Evolutionary conservation across 257 asterid species (phyloP), one percentile per base, ranked within the genome.

Genomic region (Phtheirospermum japonicum): DNA sequence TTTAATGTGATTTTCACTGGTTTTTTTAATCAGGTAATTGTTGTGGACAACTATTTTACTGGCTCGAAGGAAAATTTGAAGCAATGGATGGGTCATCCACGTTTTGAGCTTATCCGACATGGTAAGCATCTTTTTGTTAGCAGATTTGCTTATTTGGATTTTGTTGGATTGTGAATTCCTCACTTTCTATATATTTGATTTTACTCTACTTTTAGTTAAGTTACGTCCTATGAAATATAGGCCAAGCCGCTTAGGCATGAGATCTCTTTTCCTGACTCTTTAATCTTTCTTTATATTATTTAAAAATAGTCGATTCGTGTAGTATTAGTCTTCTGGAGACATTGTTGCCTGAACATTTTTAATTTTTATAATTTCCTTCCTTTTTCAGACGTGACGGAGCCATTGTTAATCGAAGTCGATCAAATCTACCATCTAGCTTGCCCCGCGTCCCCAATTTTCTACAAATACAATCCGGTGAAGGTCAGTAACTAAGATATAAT

Each of bases 401-500:
- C 98, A 26, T 62, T 91, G 75, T 68, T 91, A 69, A 43, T 91
- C 10, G 8, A 34, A 1, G 45, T 37, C 4, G 45, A 37, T 37
- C 45, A 12, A 37, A 37, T 37, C 45, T 37, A 37, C 45, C 45
- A 37, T 37, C 45, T 37, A 6, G 45, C 45, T 37, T 37, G 45
- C 45, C 45, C 12, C 59, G 98, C 98, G 46, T 91, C 96, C 65
- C 98, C 96, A 6, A 88, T 91, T 61, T 91, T 91, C 72, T 91
- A 91, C 82, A 91, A 91, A 70, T 83, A 91, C 80, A 91, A 91
- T 68, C 98, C 98, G 57, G 98, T 91, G 60, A 91, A 91, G 94
- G 98, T 83, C 57, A 7, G 82, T 62, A 16, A 17, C 61, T 6
- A n/a, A n/a, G n/a, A n/a, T n/a, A n/a, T n/a, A n/a, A n/a, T n/a